Evolutionary conservation across 2,329 filamentous ascomycete genomes (phyloP).

Genomic region (Ophiocordyceps camponoti-leonardi): DNA sequence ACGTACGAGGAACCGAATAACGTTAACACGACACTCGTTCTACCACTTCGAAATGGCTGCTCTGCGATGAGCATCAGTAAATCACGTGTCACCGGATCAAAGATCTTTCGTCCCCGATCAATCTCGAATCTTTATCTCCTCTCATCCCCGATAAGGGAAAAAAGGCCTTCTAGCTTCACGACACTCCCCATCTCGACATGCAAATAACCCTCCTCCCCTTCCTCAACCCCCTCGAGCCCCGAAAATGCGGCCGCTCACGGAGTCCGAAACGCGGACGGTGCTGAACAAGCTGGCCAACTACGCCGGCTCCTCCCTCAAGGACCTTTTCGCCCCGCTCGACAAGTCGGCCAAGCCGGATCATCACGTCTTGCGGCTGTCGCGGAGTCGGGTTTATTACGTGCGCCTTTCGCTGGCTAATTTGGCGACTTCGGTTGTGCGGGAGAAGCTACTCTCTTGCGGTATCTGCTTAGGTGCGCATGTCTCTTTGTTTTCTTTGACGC

Average conservation of each 20-base stretch:
- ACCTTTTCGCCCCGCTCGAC: slow-evolving; percentile 60
- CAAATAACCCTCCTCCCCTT: not conserved
- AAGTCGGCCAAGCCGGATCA: slow-evolving; percentile 53
- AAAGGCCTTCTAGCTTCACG: not conserved
- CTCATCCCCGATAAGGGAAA: not conserved
- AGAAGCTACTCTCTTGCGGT: slow-evolving; percentile 71
- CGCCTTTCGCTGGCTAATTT: slow-evolving; percentile 80
- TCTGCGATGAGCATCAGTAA: not conserved
- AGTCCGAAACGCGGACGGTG: slow-evolving; percentile 61
- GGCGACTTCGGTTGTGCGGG: slow-evolving; percentile 68
- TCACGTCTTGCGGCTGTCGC: slow-evolving; percentile 72
- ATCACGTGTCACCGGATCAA: not conserved
- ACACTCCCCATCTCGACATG: not conserved
- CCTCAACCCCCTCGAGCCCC: not conserved
- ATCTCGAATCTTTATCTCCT: not conserved
- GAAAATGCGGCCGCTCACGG: slow-evolving; percentile 67
- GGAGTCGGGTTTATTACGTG: slow-evolving; percentile 80
- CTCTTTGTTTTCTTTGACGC: not conserved
- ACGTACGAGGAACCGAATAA: too few relatives aligned
- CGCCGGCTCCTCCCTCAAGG: slow-evolving; percentile 70
- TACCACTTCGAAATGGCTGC: too few relatives aligned
- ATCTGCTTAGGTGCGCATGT: slow-evolving; percentile 49
- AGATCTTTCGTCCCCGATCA: not conserved
- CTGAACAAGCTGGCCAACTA: slow-evolving; percentile 92
- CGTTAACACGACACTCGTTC: too few relatives aligned